A percentile compares a stretch with the other conserved stretches of the same genome.
These are phyloP conservation scores for Jatropha podagrica DNA, from an alignment of 441 rosid genomes.

Conservation along the genomic window DNA sequence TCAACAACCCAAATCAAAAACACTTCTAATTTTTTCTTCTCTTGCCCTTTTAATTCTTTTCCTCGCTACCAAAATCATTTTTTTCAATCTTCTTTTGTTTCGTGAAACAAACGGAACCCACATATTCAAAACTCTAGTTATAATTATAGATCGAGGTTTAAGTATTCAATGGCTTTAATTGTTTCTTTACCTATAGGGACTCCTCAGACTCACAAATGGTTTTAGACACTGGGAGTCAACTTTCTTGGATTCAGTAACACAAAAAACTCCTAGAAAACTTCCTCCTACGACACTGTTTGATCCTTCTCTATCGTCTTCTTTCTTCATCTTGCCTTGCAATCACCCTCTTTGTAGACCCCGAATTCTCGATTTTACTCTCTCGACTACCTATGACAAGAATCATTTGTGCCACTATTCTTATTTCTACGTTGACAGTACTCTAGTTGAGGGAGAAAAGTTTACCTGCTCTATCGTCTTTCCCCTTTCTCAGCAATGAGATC, in stretches of 20 bases:
- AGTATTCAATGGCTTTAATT: conserved; percentile 60
- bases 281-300: conserved; percentile 56
- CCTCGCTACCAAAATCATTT: conserved; percentile 26
- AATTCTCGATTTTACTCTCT: conserved; percentile 75
- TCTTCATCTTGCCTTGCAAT: conserved; percentile 68
- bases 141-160: conserved; percentile 45
- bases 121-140: conserved; percentile 10
- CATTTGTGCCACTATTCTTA: conserved; percentile 81
- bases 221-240: conserved; percentile 76
- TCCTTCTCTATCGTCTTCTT: conserved; percentile 77
- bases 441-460: conserved; percentile 72
- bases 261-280: conserved; percentile 24
- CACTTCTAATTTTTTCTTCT: conserved; percentile 31
- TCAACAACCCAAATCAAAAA: background rate
- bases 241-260: conserved; percentile 74
- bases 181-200: conserved; percentile 72
- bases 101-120: conserved; percentile 19
- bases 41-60: conserved; percentile 44
- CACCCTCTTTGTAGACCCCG: conserved; percentile 79
- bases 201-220: conserved; percentile 68
- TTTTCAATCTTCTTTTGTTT: conserved; percentile 28
- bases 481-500: too few species aligned
- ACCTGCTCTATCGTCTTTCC: conserved; percentile 35
- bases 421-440: conserved; percentile 91
- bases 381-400: conserved; percentile 75